A percentile compares a stretch with the other conserved stretches of the same genome.
Evolutionary conservation across 1,139 yeast genomes (phyloP).

Genomic region (Saccharomyces hybrid): DNA sequence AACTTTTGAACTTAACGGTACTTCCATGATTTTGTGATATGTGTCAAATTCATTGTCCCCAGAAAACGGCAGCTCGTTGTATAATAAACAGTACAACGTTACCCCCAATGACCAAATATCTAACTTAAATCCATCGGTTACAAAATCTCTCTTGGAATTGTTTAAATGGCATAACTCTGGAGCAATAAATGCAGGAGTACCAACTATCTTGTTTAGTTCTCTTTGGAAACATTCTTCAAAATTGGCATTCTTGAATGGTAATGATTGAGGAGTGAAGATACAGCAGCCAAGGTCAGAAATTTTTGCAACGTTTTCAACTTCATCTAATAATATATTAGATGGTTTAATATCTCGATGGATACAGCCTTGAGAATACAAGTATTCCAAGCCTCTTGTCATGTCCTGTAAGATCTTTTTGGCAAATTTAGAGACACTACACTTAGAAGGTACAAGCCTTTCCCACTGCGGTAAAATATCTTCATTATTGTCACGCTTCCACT

Average conservation of each 20-base stretch:
- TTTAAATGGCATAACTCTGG: slow-evolving; percentile 51
- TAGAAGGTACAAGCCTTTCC: slow-evolving; percentile 12
- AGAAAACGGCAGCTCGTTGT: slow-evolving; percentile 52
- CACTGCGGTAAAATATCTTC: slow-evolving; percentile 22
- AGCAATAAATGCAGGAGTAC: slow-evolving; percentile 68
- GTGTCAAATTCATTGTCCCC: slow-evolving; percentile 56
- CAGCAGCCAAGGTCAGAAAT: slow-evolving; percentile 79
- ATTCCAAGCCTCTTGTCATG: slow-evolving; percentile 52
- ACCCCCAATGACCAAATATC: slow-evolving; percentile 68
- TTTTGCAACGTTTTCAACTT: slow-evolving; percentile 59
- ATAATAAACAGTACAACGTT: slow-evolving; percentile 49
- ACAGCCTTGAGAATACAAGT: slow-evolving; percentile 71
- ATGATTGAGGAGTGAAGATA: slow-evolving; percentile 18
- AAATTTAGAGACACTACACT: slow-evolving; percentile 13
- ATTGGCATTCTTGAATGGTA: slow-evolving; percentile 13
- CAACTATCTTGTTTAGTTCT: slow-evolving; percentile 39
- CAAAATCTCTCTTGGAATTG: slow-evolving; percentile 35
- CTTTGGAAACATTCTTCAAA: slow-evolving; percentile 14
- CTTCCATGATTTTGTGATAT: slow-evolving; percentile 21
- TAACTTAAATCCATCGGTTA: slow-evolving; percentile 38
- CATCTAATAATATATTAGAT: slow-evolving; percentile 72
- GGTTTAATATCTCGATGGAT: slow-evolving; percentile 94
- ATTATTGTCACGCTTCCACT: slow-evolving; percentile 23
- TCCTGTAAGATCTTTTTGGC: slow-evolving; percentile 19
- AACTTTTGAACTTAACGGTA: slow-evolving; percentile 5